phyloP scores from a whole-genome alignment of 1,284 basidiomycete genomes.

The Fereydounia khargensis region DNA sequence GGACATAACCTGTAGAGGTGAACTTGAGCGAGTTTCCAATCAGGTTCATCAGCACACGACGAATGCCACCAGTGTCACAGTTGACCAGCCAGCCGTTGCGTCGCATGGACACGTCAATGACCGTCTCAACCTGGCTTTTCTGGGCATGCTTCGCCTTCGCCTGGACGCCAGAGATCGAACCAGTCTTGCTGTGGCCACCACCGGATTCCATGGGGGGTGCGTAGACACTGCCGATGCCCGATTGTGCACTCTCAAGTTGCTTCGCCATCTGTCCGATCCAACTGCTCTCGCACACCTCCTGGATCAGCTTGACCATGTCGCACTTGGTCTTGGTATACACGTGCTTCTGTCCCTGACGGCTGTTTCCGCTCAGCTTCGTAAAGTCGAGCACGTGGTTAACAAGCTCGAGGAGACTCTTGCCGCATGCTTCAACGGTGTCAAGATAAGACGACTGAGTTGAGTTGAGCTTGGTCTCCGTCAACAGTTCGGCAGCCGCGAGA shows the following conservation, averaged over 20 bases:
- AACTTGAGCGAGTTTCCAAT: slow-evolving; percentile 92
- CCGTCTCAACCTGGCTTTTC: slow-evolving; percentile 70
- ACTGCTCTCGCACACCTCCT: slow-evolving; percentile 90
- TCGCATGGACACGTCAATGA: slow-evolving; percentile 78
- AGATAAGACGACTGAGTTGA: slow-evolving; percentile 81
- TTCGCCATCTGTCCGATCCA: slow-evolving; percentile 86
- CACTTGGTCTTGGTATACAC: slow-evolving; percentile 30
- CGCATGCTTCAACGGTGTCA: slow-evolving; percentile 64
- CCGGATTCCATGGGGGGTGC: slow-evolving; percentile 63
- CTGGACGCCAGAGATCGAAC: slow-evolving; percentile 6
- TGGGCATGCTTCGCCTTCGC: slow-evolving; percentile 19
- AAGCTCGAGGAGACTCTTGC: slow-evolving; percentile 62
- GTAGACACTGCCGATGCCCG: slow-evolving; percentile 85
- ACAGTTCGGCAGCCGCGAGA: slow-evolving; percentile 81
- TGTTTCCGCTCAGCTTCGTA: slow-evolving; percentile 79
- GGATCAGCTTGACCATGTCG: slow-evolving; percentile 83
- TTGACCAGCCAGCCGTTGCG: slow-evolving; percentile 77
- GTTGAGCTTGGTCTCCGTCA: slow-evolving; percentile 77
- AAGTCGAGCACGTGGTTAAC: slow-evolving; percentile 97
- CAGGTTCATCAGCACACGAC: slow-evolving; percentile 89
- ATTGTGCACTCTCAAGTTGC: slow-evolving; percentile 60
- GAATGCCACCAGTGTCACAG: slow-evolving; percentile 88
- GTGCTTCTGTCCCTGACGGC: slow-evolving; percentile 58
- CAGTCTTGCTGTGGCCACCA: neutral
- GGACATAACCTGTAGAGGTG: slow-evolving; percentile 79